Evolutionary conservation across 345 rosid genomes (phyloP).

Genomic region (Camelina laxa): DNA sequence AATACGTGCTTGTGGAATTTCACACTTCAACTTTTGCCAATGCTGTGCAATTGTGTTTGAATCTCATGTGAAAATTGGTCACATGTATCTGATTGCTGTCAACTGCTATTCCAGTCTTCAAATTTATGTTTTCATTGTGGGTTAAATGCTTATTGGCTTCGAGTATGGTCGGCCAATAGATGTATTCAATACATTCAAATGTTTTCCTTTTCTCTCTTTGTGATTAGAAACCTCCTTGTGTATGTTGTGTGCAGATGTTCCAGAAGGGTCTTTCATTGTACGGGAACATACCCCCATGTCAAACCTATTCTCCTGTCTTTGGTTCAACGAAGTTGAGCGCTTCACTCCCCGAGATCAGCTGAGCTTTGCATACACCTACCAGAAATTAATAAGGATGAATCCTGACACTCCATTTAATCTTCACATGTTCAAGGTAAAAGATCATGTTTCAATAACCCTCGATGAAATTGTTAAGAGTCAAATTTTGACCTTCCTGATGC

Average conservation of each 20-base stretch:
- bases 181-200: neutral
- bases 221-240: neutral
- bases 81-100: neutral
- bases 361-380: slow-evolving; percentile 86
- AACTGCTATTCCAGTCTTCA: neutral
- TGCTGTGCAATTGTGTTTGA: neutral
- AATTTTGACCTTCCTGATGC: slow-evolving; percentile 6
- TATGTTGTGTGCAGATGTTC: slow-evolving; percentile 72
- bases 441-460: neutral
- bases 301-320: slow-evolving; percentile 92
- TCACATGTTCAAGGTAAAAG: slow-evolving; percentile 90
- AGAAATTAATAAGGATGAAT: slow-evolving; percentile 78
- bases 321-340: slow-evolving; percentile 98
- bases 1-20: neutral
- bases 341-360: slow-evolving; percentile 98
- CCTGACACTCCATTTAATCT: slow-evolving; percentile 78
- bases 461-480: neutral
- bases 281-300: slow-evolving; percentile 99
- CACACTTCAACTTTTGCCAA: neutral
- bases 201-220: neutral
- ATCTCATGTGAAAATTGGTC: slow-evolving; percentile 9
- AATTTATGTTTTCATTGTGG: slow-evolving; percentile 1
- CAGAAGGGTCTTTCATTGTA: slow-evolving; percentile 94
- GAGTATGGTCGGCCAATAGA: neutral
- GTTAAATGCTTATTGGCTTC: neutral